Base-by-base conservation (phyloP, 2,329 filamentous ascomycete species). In the Fonsecaea monophora region DNA sequence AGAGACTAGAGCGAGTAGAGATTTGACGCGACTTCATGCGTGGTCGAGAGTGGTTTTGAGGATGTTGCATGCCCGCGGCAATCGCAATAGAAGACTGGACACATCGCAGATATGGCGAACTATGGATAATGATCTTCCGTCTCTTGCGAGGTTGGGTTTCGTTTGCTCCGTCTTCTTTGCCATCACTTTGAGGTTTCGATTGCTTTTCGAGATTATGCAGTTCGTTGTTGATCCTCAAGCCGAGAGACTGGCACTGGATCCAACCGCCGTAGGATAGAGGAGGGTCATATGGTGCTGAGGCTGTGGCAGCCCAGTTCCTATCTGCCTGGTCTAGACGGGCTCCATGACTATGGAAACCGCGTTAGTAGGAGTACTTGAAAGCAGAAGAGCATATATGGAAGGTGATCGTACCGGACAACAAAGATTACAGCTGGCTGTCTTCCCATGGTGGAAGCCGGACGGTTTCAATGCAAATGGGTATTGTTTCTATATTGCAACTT, bases 221-320 rank as follows among this genome's bases (percentile, higher is more conserved):
- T 35, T 97, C 87, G 73, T 84, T 89, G n/a, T 88, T 90, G 69
- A 99, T 97, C 68, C 92, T 89, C 68, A 89, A 85, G 15, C 95
- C 95, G 30, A 97, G 86, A 4, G 89, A 87, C 73, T 91, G 89
- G 62, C 91, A 90, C 78, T 98, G 95, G 13, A 90, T 87, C 91
- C 95, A 97, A 71, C 95, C 95, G 72, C 92, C 92, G 76, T 97
- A 98, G 2, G 94, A 97, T 65, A 99, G 84, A 58, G 95, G 95
- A 71, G 95, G 92, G 72, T 99, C 94, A 82, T 98, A 99, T 1
- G 95, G 95, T 5, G 92, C 94, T 1, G 94, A 91, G 5, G 95
- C 97, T 35, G 91, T 91, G 62, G 97, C 85, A 78, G 97, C 92
- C 95, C 95, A 99, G 78, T 92, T 88, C 77, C 94, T 93, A 83